Percentiles rank a stretch among this genome's conserved stretches.
These are phyloP conservation scores for Mycena metata DNA, from an alignment of 768 basidiomycete species.

Conservation along the genomic window DNA sequence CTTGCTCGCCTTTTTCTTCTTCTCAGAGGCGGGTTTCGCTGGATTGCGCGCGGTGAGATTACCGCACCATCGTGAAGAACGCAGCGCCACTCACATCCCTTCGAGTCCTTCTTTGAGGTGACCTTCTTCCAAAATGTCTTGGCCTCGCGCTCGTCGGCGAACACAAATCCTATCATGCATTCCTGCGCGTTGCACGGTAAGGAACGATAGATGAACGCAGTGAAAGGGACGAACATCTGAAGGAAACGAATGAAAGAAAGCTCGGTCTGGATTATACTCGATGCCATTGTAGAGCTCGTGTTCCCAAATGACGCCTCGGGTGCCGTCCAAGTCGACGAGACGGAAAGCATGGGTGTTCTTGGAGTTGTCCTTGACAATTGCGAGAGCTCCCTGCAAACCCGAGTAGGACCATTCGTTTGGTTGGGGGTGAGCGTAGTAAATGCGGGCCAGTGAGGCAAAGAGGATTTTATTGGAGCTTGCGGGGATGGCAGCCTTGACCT, in stretches of 20 bases:
- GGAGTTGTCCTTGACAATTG: conserved; percentile 73
- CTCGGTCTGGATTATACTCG: conserved; percentile 85
- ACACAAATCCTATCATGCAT: conserved; percentile 93
- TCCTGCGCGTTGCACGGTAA: conserved; percentile 60
- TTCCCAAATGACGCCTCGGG: conserved; percentile 92
- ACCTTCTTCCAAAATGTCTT: conserved; percentile 90
- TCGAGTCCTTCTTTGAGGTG: conserved; percentile 70
- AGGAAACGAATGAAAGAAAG: conserved; percentile 93
- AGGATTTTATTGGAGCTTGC: conserved; percentile 77
- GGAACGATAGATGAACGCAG: neutral
- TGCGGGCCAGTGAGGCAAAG: conserved; percentile 84
- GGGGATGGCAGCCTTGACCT: conserved; percentile 76
- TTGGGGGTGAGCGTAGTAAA: conserved; percentile 91
- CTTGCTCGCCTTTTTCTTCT: conserved; percentile 70
- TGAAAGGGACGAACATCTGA: conserved; percentile 81
- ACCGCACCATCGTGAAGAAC: neutral
- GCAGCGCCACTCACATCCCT: conserved; percentile 56
- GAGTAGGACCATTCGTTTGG: conserved; percentile 87
- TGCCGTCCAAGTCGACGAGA: conserved; percentile 88
- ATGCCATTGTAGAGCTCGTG: conserved; percentile 90
- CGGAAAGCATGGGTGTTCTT: conserved; percentile 74
- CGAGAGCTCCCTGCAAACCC: conserved; percentile 89
- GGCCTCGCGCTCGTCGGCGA: conserved; percentile 89
- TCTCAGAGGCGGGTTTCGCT: conserved; percentile 65
- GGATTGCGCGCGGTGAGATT: conserved; percentile 34